Evolutionary conservation across 2,329 filamentous ascomycete genomes (phyloP).

Genomic region (Tolypocladium tundrense): DNA sequence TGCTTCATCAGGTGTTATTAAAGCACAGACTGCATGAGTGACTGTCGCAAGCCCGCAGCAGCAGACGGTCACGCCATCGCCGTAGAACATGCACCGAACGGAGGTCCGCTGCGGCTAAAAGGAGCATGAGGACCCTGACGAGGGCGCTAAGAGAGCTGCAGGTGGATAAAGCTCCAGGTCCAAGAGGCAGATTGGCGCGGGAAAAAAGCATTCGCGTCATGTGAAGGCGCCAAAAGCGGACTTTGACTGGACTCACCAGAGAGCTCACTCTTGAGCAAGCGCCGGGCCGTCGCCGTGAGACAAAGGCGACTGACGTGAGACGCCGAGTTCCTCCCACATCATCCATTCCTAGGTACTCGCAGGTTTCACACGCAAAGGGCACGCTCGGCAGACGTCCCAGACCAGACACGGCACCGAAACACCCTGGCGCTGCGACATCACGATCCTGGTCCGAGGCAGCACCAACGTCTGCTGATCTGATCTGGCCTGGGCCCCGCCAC

Average conservation of each 20-base stretch:
- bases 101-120: no score
- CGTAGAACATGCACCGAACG: no score
- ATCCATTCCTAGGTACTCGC: background rate
- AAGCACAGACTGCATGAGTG: no score
- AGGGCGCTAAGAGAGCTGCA: background rate
- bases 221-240: background rate
- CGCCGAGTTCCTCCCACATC: no score
- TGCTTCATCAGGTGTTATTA: no score
- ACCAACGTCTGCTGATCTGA: background rate
- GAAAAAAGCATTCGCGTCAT: background rate
- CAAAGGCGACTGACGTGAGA: no score
- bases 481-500: background rate
- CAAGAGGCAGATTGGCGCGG: background rate
- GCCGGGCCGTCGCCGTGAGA: no score
- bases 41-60: background rate
- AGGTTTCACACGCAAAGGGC: background rate
- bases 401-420: background rate
- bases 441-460: background rate
- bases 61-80: background rate
- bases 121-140: background rate
- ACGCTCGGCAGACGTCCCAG: background rate
- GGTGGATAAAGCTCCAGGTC: background rate
- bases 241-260: no score
- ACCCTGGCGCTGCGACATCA: background rate
- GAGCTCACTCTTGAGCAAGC: no score